A percentile compares a stretch with the other conserved stretches of the same genome.
These are phyloP conservation scores for Brassica carinata DNA, from an alignment of 345 rosid genomes.

Conservation along the genomic window DNA sequence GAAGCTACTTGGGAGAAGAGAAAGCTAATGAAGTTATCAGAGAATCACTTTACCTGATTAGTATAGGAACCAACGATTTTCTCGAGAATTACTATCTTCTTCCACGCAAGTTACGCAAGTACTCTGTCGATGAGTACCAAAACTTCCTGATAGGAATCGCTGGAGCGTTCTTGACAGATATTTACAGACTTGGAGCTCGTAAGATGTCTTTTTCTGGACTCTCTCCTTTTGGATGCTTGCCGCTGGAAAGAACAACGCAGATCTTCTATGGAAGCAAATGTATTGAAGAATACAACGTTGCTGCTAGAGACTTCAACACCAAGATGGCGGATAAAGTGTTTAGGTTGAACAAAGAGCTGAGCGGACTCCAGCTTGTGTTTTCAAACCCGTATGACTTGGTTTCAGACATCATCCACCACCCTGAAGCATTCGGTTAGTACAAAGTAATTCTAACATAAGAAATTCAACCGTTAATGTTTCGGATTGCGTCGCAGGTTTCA, in stretches of 20 bases:
- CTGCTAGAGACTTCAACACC: conserved; percentile 61
- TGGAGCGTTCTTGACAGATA: conserved; percentile 51
- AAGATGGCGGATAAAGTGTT: conserved; percentile 44
- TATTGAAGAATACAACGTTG: conserved; percentile 60
- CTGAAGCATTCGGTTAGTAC: conserved; percentile 58
- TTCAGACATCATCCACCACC: conserved; percentile 54
- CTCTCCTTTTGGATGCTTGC: conserved; percentile 87
- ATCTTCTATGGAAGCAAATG: conserved; percentile 51
- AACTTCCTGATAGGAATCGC: conserved; percentile 59
- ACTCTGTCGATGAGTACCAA: conserved; percentile 53
- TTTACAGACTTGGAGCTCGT: conserved; percentile 67
- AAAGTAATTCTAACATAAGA: background rate
- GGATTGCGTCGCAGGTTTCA: conserved; percentile 51
- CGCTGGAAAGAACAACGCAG: conserved; percentile 71
- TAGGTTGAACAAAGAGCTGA: conserved; percentile 50
- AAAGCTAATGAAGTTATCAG: conserved; percentile 51
- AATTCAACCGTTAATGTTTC: background rate
- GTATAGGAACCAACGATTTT: conserved; percentile 90
- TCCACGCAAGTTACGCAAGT: conserved; percentile 47
- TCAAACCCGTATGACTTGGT: conserved; percentile 50
- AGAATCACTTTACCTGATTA: conserved; percentile 66
- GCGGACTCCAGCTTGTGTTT: conserved; percentile 50
- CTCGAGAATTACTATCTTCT: conserved; percentile 67
- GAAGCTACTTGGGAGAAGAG: conserved; percentile 52
- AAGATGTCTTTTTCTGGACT: conserved; percentile 60